phyloP scores from a whole-genome alignment of 2,329 filamentous ascomycete species.

The Pseudocercospora cruenta region DNA sequence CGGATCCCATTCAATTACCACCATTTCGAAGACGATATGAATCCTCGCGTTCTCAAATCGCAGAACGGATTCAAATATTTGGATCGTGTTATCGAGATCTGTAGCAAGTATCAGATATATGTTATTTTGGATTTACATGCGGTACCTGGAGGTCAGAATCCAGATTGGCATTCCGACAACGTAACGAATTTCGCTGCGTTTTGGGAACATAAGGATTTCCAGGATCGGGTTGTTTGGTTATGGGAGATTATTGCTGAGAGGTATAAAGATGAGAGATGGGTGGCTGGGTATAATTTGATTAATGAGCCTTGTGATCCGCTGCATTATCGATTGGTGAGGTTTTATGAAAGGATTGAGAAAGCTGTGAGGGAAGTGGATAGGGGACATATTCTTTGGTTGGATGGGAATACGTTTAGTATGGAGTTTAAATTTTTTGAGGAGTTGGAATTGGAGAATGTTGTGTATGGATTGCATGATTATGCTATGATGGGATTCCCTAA shows the following conservation, averaged over 20 bases:
- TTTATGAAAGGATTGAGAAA: slow-evolving; percentile 53
- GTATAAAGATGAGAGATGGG: slow-evolving; percentile 51
- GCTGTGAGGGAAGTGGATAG: slow-evolving; percentile 53
- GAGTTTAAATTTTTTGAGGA: slow-evolving; percentile 49
- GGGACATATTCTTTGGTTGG: slow-evolving; percentile 51
- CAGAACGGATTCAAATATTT: slow-evolving; percentile 52
- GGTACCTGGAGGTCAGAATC: slow-evolving; percentile 55
- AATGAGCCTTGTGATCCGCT: slow-evolving; percentile 57
- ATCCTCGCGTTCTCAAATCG: slow-evolving; percentile 51
- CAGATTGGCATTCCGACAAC: slow-evolving; percentile 57
- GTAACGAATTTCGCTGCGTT: slow-evolving; percentile 51
- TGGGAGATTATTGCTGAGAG: slow-evolving; percentile 53
- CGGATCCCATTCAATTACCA: slow-evolving; percentile 65
- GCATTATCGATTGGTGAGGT: slow-evolving; percentile 50
- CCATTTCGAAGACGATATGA: slow-evolving; percentile 57
- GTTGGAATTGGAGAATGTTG: slow-evolving; percentile 22
- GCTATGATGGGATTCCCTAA: slow-evolving; percentile 55
- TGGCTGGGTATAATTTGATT: slow-evolving; percentile 57
- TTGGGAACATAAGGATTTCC: slow-evolving; percentile 57
- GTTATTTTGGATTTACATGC: slow-evolving; percentile 57
- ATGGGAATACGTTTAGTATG: slow-evolving; percentile 43
- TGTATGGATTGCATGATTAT: slow-evolving; percentile 56
- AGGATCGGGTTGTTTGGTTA: slow-evolving; percentile 55
- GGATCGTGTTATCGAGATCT: slow-evolving; percentile 55
- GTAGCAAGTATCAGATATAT: slow-evolving; percentile 49